Evolutionary conservation across 2,329 filamentous ascomycete genomes (phyloP).

Genomic region (Epichloe bromicola): DNA sequence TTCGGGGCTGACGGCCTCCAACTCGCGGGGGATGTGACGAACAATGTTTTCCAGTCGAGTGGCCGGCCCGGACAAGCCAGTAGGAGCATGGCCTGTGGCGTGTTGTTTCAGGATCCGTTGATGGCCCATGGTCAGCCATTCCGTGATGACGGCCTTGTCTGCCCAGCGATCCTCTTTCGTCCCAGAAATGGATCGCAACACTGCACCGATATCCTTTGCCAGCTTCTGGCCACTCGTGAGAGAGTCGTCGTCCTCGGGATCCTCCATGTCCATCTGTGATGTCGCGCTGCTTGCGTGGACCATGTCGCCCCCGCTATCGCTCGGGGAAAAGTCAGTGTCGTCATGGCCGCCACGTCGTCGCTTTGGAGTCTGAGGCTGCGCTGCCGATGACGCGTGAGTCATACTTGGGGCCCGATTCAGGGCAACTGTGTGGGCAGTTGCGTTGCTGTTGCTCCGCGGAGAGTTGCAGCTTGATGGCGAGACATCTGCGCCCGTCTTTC

Average conservation of each 20-base stretch:
- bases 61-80: neutral
- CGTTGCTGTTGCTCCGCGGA: neutral
- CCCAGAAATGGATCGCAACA: neutral
- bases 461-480: neutral
- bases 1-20: neutral
- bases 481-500: neutral
- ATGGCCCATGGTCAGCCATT: slow-evolving; percentile 9
- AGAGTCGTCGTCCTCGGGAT: neutral
- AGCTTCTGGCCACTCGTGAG: neutral
- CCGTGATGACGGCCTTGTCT: neutral
- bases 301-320: neutral
- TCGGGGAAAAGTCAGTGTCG: neutral
- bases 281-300: neutral
- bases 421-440: neutral
- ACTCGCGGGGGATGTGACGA: neutral
- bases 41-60: neutral
- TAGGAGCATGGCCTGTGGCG: too few species aligned
- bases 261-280: neutral
- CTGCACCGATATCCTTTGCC: neutral
- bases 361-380: neutral
- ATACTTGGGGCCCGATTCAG: neutral
- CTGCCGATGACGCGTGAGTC: neutral
- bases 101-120: neutral
- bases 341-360: too few species aligned
- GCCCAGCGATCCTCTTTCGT: neutral